Percentiles rank a stretch among this genome's conserved stretches.
phyloP scores from a whole-genome alignment of 495 filamentous ascomycete genomes.

The Haplographium delicatum region DNA sequence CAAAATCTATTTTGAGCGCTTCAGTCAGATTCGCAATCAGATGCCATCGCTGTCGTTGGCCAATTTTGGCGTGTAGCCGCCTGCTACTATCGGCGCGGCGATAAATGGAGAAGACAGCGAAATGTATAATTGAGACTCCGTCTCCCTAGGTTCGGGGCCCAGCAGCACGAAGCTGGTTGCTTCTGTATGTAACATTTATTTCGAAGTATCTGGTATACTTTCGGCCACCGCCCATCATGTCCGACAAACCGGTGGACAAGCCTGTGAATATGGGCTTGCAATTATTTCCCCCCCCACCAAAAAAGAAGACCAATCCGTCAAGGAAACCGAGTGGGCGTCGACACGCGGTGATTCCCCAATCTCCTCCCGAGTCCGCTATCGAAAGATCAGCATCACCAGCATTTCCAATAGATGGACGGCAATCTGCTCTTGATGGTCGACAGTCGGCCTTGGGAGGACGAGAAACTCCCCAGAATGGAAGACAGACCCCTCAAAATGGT shows the following conservation, averaged over 20 bases:
- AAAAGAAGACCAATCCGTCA: slow-evolving; percentile 20
- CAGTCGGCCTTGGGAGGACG: slow-evolving; percentile 14
- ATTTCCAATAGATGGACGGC: slow-evolving; percentile 30
- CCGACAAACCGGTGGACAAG: slow-evolving; percentile 13
- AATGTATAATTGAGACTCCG: not conserved
- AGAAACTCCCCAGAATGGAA: slow-evolving; percentile 3
- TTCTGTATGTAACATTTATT: not conserved
- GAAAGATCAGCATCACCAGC: slow-evolving; percentile 35
- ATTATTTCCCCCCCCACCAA: slow-evolving; percentile 48
- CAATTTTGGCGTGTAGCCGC: not conserved
- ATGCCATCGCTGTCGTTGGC: no score
- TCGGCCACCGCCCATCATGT: slow-evolving; percentile 6
- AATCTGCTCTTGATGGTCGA: slow-evolving; percentile 27
- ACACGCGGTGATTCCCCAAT: slow-evolving; percentile 13
- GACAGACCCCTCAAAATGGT: slow-evolving; percentile 15
- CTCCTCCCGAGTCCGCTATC: slow-evolving; percentile 13
- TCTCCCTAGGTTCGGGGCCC: not conserved
- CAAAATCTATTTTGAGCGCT: no score
- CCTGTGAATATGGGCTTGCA: slow-evolving; percentile 40
- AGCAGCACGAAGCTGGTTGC: not conserved
- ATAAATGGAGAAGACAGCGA: not conserved
- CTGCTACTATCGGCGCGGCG: not conserved
- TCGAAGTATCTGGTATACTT: slow-evolving; percentile 21
- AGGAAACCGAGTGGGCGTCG: slow-evolving; percentile 21
- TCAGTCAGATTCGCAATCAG: no score